Conservation (phyloP, 768 basidiomycete genomes). For the Rhodotorula paludigena region DNA sequence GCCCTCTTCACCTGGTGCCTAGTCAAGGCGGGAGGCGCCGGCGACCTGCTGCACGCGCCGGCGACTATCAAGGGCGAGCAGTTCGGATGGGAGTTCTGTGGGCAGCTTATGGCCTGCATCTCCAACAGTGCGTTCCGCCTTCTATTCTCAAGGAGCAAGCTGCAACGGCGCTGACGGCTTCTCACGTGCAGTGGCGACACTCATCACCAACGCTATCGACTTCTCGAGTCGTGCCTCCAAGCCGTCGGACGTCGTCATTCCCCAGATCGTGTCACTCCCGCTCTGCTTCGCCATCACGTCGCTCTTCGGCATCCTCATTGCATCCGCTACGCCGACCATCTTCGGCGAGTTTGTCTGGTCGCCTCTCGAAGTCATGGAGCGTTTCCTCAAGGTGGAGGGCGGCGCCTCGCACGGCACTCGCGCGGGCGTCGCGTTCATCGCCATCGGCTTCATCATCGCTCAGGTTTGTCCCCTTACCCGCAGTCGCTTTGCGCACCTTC, state of each 20-base stretch:
- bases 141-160: too few species aligned
- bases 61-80: constrained; percentile 61
- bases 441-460: constrained; percentile 71
- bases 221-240: constrained; percentile 61
- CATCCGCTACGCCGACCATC: constrained; percentile 61
- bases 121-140: constrained; percentile 59
- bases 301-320: constrained; percentile 69
- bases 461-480: constrained; percentile 52
- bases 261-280: constrained; percentile 68
- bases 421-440: constrained; percentile 65
- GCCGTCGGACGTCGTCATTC: constrained; percentile 54
- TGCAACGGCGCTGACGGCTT: too few species aligned
- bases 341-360: constrained; percentile 76
- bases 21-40: constrained; percentile 68
- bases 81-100: constrained; percentile 70
- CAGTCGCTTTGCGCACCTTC: neutral
- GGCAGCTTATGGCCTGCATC: constrained; percentile 69
- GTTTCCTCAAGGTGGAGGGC: constrained; percentile 21
- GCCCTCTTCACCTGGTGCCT: constrained; percentile 71
- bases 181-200: neutral
- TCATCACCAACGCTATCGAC: constrained; percentile 8
- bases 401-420: constrained; percentile 15
- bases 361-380: constrained; percentile 53
- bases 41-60: constrained; percentile 66
- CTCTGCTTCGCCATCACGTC: constrained; percentile 67